Conservation (phyloP, 208 protist genomes). For the Acanthamoeba castellanii region DNA sequence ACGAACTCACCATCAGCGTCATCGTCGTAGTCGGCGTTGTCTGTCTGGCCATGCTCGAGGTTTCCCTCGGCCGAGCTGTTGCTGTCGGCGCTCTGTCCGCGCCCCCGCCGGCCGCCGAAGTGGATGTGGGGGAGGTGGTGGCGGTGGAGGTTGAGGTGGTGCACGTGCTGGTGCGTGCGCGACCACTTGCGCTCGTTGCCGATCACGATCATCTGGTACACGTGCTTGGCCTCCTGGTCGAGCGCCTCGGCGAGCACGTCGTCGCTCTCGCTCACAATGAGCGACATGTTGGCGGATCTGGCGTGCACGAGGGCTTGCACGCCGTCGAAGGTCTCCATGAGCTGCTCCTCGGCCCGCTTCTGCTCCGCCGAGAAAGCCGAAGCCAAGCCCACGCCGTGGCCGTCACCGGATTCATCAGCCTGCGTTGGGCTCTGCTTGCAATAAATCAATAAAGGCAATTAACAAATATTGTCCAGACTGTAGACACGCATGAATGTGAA, state of each 20-base stretch:
- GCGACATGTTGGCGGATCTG: background rate
- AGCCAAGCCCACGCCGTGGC: background rate
- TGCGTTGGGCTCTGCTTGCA: too few species aligned
- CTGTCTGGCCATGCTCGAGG: too few species aligned
- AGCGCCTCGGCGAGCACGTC: background rate
- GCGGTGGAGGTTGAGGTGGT: conserved; percentile 14
- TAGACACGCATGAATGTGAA: too few species aligned
- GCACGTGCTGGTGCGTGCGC: background rate
- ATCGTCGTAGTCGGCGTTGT: too few species aligned
- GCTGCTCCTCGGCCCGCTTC: background rate
- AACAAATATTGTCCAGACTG: too few species aligned
- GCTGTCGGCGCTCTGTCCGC: too few species aligned
- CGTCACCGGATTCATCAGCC: too few species aligned
- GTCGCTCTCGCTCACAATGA: background rate
- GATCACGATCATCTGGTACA: conserved; percentile 22
- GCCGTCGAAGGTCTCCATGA: conserved; percentile 14
- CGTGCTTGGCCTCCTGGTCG: background rate
- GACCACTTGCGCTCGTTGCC: conserved; percentile 52
- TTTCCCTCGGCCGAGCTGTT: too few species aligned
- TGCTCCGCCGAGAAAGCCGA: background rate
- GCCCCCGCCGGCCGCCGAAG: background rate
- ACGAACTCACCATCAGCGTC: background rate
- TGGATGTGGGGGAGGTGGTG: background rate
- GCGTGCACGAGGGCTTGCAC: background rate
- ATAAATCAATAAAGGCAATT: too few species aligned